phyloP scores from a whole-genome alignment of 495 filamentous ascomycete species.

The Hypoxylon fuscum region DNA sequence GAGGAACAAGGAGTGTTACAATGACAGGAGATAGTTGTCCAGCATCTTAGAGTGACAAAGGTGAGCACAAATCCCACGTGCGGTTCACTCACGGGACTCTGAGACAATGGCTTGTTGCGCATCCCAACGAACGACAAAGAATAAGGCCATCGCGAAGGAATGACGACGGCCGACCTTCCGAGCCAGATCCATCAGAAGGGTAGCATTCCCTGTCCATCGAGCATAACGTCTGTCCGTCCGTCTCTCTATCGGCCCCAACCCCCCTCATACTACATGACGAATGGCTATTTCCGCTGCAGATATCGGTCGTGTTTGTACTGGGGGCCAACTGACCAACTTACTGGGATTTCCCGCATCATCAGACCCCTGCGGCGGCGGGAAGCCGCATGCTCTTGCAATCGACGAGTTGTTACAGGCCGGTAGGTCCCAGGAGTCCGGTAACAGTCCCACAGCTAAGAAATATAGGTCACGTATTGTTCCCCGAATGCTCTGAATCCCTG shows the following conservation, averaged over 20 bases:
- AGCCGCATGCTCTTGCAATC: conserved; percentile 31
- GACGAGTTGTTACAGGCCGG: conserved; percentile 32
- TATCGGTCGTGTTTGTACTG: conserved; percentile 30
- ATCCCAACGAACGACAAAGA: conserved; percentile 27
- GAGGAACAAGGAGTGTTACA: background rate
- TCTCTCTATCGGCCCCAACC: background rate
- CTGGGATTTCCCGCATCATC: conserved; percentile 29
- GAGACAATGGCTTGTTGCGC: conserved; percentile 42
- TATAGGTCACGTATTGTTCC: conserved; percentile 35
- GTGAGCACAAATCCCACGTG: conserved; percentile 47
- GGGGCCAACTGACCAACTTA: conserved; percentile 24
- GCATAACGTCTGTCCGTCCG: background rate
- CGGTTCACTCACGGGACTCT: conserved; percentile 37
- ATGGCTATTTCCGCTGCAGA: conserved; percentile 30
- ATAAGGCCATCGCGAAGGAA: conserved; percentile 2
- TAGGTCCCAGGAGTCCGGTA: conserved; percentile 45
- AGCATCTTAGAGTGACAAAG: conserved; percentile 24
- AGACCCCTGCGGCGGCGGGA: conserved; percentile 33
- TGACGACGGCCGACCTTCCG: conserved; percentile 16
- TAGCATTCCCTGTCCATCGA: conserved; percentile 21
- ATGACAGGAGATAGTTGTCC: conserved; percentile 13
- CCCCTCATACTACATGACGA: conserved; percentile 8
- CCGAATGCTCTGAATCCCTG: conserved; percentile 24
- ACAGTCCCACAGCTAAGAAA: conserved; percentile 41
- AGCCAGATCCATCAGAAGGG: conserved; percentile 27